A percentile compares a stretch with the other conserved stretches of the same genome.
phyloP scores from a whole-genome alignment of 106 monocot species.

The Phalaenopsis equestris region DNA sequence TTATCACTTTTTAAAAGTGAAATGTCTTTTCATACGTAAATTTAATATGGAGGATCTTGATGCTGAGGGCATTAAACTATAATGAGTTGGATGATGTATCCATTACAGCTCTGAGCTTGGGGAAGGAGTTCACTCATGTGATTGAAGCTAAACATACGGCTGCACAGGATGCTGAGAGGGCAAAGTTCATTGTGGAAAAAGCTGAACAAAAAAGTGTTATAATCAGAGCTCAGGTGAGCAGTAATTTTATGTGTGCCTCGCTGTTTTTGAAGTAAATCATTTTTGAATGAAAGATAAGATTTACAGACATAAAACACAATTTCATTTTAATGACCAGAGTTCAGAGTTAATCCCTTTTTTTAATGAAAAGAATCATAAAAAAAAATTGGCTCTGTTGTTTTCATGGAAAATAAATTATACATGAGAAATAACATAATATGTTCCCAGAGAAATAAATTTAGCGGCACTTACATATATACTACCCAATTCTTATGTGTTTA shows the following conservation, averaged over 20 bases:
- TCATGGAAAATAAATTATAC: too few species aligned
- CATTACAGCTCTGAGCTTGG: slow-evolving; percentile 55
- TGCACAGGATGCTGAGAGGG: slow-evolving; percentile 68
- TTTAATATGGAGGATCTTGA: slow-evolving; percentile 46
- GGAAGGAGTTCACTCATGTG: slow-evolving; percentile 67
- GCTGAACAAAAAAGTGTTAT: slow-evolving; percentile 70
- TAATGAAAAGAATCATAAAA: too few species aligned
- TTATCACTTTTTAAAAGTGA: too few species aligned
- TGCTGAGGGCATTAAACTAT: slow-evolving; percentile 52
- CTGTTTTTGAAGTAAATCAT: not conserved
- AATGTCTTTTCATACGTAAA: too few species aligned
- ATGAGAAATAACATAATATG: too few species aligned
- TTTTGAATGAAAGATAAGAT: not conserved
- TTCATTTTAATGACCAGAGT: too few species aligned
- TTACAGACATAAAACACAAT: too few species aligned
- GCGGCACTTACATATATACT: too few species aligned
- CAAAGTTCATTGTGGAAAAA: slow-evolving; percentile 66
- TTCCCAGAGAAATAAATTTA: too few species aligned
- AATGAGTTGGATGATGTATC: slow-evolving; percentile 67
- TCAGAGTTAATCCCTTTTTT: too few species aligned
- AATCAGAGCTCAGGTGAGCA: slow-evolving; percentile 53
- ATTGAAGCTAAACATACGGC: slow-evolving; percentile 77
- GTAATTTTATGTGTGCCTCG: not conserved
- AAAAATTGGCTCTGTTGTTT: too few species aligned
- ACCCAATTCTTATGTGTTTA: too few species aligned